Base-by-base conservation (phyloP, 2,329 filamentous ascomycete genomes). In the Epichloe elymi region DNA sequence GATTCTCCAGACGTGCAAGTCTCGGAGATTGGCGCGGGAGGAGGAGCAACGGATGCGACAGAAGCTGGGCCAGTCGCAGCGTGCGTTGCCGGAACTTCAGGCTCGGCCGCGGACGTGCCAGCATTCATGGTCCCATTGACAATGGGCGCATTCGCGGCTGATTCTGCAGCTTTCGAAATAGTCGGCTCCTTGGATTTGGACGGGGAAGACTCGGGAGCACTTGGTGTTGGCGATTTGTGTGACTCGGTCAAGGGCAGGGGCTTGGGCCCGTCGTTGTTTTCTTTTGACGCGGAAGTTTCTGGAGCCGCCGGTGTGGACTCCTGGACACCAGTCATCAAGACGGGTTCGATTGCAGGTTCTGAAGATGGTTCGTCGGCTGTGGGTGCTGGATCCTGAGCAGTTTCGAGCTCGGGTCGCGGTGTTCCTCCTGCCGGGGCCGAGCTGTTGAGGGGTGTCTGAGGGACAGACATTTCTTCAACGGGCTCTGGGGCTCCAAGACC, bases 391-490 rank as follows among this genome's bases (percentile, higher is more conserved):
- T 67, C 66, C 35, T 61, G 59, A 5, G 60, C 51, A 47, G 67
- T 60, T 30, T 61, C 63, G 37, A 69, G 57, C 54, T 65, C 67
- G 2, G 64, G 67, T 40, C 64, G 56, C 6, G 65, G 66, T 3
- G 63, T 65, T 35, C 62, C 67, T 20, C 63, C 65, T 14, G 60
- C 65, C 2, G 67, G 65, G 30, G 67, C 68, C 44, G 54, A 53
- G 17, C 57, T 57, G 41, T 67, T 63, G 48, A 67, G 49, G 20
- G 69, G 68, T 8, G 66, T 70, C 56, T 68, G 56, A 17, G 65
- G 64, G 7, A 64, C 62, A 15, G 65, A 65, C 20, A 57, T 59
- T 44, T 68, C 56, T 57, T 69, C 65, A 38, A 67, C 67, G 5
- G 66, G 63, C 55, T 65, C 66, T 8, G 66, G 63, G 20, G 50